Evolutionary conservation across 2,329 filamentous ascomycete species (phyloP).

Genomic region (Meredithiella fracta): DNA sequence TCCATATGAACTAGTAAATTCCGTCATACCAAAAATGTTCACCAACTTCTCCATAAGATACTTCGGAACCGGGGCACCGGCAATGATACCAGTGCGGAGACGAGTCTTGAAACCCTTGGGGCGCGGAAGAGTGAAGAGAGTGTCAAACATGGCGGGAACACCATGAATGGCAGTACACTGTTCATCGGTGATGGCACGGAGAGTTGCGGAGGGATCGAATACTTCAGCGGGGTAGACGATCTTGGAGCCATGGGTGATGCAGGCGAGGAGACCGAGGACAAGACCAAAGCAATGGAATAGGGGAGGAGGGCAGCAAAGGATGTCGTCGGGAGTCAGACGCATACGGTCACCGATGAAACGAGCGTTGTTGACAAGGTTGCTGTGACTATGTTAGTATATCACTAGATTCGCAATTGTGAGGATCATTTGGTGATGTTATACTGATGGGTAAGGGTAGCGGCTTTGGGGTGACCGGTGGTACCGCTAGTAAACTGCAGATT

Average conservation of each 20-base stretch:
- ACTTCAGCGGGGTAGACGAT: conserved; percentile 62
- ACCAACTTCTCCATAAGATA: conserved; percentile 60
- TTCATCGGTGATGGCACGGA: conserved; percentile 50
- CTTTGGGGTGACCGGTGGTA: conserved; percentile 58
- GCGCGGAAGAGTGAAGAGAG: conserved; percentile 34
- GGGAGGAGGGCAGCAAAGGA: conserved; percentile 66
- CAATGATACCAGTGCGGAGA: conserved; percentile 62
- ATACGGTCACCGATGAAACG: conserved; percentile 60
- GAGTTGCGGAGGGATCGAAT: conserved; percentile 50
- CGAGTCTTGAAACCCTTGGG: conserved; percentile 28
- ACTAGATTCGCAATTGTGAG: background rate
- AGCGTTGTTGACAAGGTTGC: conserved; percentile 47
- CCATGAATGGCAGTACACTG: conserved; percentile 61
- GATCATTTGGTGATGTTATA: conserved; percentile 21
- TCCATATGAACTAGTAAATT: conserved; percentile 55
- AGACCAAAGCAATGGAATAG: conserved; percentile 79
- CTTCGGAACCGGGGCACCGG: conserved; percentile 58
- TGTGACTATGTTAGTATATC: conserved; percentile 19
- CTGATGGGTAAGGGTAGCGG: conserved; percentile 59
- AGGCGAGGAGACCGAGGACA: conserved; percentile 56
- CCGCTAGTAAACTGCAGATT: conserved; percentile 63
- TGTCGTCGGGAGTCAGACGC: conserved; percentile 47
- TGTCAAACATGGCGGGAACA: conserved; percentile 73
- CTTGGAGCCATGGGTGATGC: conserved; percentile 57
- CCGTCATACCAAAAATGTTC: conserved; percentile 54